Base-by-base conservation (phyloP, 148 eudicot genomes). In the Heliamphora exappendiculata region DNA sequence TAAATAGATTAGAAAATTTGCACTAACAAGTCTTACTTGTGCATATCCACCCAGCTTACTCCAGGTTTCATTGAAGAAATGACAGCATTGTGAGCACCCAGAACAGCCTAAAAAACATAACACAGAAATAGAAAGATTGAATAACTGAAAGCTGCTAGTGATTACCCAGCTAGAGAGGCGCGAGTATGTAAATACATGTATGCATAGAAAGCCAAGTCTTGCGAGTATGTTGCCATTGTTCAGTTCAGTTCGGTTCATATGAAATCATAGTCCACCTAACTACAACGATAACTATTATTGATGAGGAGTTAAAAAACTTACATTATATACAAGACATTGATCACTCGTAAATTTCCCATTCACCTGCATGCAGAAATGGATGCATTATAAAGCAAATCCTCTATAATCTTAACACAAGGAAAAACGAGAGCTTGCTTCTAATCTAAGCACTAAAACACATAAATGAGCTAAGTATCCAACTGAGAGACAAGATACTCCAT, bases 21-120 rank as follows among this genome's bases (percentile, higher is more conserved):
- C 49, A 65, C 29, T n/a, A 45, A 11, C 3, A 51, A 34, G 51
- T 81, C 93, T 82, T 88, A 94, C 98, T 80, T 86, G 87, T 95
- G 98, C 98, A 94, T 95, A 81, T 95, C 86, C 65, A 95, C 89
- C 98, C 97, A 92, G 88, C 83, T 85, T 67, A 91, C 92, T 82
- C 98, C 96, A 80, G 98, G 98, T 82, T 83, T 88, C 90, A 95
- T 89, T 51, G 87, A 84, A 79, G 91, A 86, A 80, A 92, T 89
- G 81, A 92, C 98, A 76, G 90, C 91, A 84, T 95, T 75, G 64
- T 95, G 98, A 78, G 98, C 98, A 85, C 81, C 87, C 72, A 95
- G 93, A 67, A 92, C 98, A 83, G 96, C 97, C 98, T 95, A 85
- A 78, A 89, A 81, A 78, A 74, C 28, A 62, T 63, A 62, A 24